Percentiles rank a stretch among this genome's conserved stretches.
These are phyloP conservation scores for Taphrina flavorubra DNA, from an alignment of 1,139 yeast genomes.

Conservation along the genomic window DNA sequence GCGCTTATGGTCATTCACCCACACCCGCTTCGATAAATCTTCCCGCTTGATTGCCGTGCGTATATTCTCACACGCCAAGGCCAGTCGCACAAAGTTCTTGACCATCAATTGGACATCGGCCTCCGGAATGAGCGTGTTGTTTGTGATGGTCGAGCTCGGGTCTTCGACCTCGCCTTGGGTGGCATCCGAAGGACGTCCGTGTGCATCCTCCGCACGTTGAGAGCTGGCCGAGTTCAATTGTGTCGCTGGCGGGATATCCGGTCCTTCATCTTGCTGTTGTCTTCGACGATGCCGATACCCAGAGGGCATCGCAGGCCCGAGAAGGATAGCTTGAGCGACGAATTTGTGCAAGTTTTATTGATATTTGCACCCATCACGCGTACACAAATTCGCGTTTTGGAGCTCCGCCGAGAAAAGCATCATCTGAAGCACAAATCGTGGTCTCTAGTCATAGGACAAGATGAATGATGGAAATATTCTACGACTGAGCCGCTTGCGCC, in stretches of 20 bases:
- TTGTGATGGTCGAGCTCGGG: constrained; percentile 9
- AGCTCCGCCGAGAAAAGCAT: not conserved
- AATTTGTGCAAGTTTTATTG: not conserved
- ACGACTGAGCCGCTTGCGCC: not conserved
- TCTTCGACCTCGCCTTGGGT: not conserved
- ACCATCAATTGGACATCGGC: constrained; percentile 45
- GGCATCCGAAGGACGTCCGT: constrained; percentile 1
- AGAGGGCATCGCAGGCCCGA: not conserved
- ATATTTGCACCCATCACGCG: constrained; percentile 1
- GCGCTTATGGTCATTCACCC: constrained; percentile 43
- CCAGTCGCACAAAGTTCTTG: constrained; percentile 45
- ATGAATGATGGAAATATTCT: not conserved
- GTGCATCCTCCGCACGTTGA: not conserved
- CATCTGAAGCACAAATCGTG: no score
- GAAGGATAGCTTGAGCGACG: not conserved
- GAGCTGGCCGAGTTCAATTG: not conserved
- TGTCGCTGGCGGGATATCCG: not conserved
- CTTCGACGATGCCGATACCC: constrained; percentile 16
- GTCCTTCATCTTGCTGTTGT: not conserved
- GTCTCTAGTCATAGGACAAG: not conserved
- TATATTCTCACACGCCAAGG: constrained; percentile 43
- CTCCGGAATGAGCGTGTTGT: constrained; percentile 12
- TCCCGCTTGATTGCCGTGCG: constrained; percentile 44
- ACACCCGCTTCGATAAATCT: constrained; percentile 44
- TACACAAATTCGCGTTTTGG: constrained; percentile 19